Conservation (phyloP, 163 green algal species). For the Prototheca wickerhamii region DNA sequence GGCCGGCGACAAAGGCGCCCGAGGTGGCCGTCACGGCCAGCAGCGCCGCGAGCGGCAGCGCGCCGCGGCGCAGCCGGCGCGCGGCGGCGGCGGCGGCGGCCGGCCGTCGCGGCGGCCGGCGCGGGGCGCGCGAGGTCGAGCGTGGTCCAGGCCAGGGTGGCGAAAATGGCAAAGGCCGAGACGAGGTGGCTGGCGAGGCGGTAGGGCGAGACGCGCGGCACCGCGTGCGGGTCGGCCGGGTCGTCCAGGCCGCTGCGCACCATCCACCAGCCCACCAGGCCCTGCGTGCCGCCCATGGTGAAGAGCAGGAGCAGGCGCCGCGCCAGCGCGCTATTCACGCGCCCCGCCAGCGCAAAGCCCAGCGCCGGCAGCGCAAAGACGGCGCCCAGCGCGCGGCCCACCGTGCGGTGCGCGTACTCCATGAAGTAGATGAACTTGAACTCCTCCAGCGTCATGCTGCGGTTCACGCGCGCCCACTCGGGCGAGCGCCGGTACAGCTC, state of each 20-base stretch:
- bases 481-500: conserved; percentile 78
- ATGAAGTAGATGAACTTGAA: conserved; percentile 99
- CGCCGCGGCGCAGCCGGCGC: conserved; percentile 2
- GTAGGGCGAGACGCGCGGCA: conserved; percentile 92
- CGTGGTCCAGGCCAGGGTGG: conserved; percentile 85
- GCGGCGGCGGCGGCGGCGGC: conserved; percentile 26
- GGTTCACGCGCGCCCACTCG: conserved; percentile 67
- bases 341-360: conserved; percentile 67
- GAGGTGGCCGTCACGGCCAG: conserved; percentile 80
- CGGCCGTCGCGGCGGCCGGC: conserved; percentile 4
- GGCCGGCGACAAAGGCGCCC: conserved; percentile 62
- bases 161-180: conserved; percentile 91
- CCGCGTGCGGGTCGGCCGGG: conserved; percentile 23
- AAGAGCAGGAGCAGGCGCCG: conserved; percentile 81
- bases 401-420: conserved; percentile 90
- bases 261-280: conserved; percentile 99
- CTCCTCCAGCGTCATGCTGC: conserved; percentile 76
- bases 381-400: conserved; percentile 71
- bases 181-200: conserved; percentile 91
- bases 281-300: conserved; percentile 84
- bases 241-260: conserved; percentile 71
- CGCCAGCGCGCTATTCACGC: conserved; percentile 62
- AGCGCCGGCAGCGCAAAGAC: conserved; percentile 45
- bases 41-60: conserved; percentile 61
- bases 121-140: conserved; percentile 55